Evolutionary conservation across 148 eudicot genomes (phyloP), one percentile per base, ranked within the genome.

Genomic region (Simmondsia chinensis): DNA sequence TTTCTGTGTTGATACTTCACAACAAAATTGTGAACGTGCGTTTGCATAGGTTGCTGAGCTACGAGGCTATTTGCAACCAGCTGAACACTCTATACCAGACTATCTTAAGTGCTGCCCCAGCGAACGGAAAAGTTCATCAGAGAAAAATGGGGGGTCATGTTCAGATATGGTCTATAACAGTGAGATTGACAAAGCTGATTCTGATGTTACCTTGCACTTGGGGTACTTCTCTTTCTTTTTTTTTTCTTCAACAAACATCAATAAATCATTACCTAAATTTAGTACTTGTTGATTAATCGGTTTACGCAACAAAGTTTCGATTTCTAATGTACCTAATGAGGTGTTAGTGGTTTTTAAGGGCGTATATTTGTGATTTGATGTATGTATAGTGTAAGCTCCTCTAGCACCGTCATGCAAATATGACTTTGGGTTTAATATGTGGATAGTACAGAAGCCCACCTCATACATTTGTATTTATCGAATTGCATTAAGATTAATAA

Each of bases 1-100:
- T n/a, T n/a, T n/a, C n/a, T n/a, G n/a, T n/a, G n/a, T n/a, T n/a
- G n/a, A 3, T 13, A 20, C 2, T 45, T 24, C 19, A 5, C 32
- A 15, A 10, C 18, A 0, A 5, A 14, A 13, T 45, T n/a, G n/a
- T 21, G 3, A 19, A 16, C 43, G 37, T 26, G 33, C 6, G 22
- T 22, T 27, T 37, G 15, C 46, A 32, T 59, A 84, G 89, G 70
- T 84, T 50, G 80, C 78, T 30, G 76, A 84, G 57, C 85, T 80
- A 38, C 74, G 47, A 29, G 72, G 64, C 11, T 42, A 46, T 25
- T 26, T 39, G 33, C 69, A 69, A 6, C 38, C 65, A 22, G 43
- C 64, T 29, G 69, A 57, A 48, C 54, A 33, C 6, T 44, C 64
- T 7, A 56, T 51, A 12, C 69, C 66, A 36, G 61, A 56, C 43